phyloP scores from a whole-genome alignment of 208 protist genomes.

The Angomonas ambiguus region DNA sequence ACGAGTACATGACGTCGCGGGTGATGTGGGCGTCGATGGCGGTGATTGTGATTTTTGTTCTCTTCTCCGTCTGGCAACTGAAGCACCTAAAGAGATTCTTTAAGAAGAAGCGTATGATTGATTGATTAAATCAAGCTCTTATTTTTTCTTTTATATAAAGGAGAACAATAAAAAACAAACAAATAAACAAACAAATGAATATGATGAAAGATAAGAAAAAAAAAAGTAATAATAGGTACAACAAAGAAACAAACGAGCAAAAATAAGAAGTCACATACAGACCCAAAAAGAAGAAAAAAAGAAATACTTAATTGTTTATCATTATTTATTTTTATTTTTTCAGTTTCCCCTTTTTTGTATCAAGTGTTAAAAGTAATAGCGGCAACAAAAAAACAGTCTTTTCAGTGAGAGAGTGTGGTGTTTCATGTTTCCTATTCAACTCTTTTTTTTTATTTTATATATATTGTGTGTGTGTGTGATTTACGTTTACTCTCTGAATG shows the following conservation, averaged over 20 bases:
- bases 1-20: slow-evolving; percentile 72
- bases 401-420: no score
- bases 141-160: slow-evolving; percentile 10
- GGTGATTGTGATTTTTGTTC: slow-evolving; percentile 59
- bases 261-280: no score
- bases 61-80: slow-evolving; percentile 71
- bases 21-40: slow-evolving; percentile 60
- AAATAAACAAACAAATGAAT: slow-evolving; percentile 4
- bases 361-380: background rate
- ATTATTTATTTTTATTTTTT: slow-evolving; percentile 1
- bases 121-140: no score
- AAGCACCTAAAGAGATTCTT: slow-evolving; percentile 82
- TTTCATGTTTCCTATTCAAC: no score
- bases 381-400: background rate
- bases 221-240: background rate
- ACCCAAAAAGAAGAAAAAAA: background rate
- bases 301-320: no score
- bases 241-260: no score
- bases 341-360: no score
- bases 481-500: no score
- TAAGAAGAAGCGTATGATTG: slow-evolving; percentile 89
- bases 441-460: no score
- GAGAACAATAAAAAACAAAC: slow-evolving; percentile 4
- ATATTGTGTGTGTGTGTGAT: no score
- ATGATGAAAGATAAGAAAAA: background rate